Conservation (phyloP, 768 basidiomycete species). For the Pleurotus tuber-regium region DNA sequence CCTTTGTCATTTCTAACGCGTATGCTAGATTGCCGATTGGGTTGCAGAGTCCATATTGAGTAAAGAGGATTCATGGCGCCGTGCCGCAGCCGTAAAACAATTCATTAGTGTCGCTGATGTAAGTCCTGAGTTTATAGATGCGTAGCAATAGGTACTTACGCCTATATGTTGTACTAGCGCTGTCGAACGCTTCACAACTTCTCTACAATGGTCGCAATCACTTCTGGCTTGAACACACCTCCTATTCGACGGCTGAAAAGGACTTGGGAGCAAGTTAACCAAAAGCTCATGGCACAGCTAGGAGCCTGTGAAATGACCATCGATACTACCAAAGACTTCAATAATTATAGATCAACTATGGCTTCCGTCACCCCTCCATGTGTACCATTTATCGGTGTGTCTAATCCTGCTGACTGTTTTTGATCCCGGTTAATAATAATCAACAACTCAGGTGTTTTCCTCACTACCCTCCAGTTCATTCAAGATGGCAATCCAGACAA, state of each 20-base stretch:
- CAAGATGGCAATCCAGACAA: conserved; percentile 94
- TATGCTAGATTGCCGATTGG: conserved; percentile 83
- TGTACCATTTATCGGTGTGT: conserved; percentile 92
- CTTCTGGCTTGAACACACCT: conserved; percentile 91
- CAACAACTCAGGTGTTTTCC: conserved; percentile 75
- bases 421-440: conserved; percentile 10
- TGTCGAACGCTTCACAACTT: conserved; percentile 91
- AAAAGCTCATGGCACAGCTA: conserved; percentile 71
- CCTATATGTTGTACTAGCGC: conserved; percentile 52
- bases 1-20: neutral
- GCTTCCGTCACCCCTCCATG: conserved; percentile 87
- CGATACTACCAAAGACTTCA: conserved; percentile 92
- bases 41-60: conserved; percentile 82
- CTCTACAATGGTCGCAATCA: conserved; percentile 94
- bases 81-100: conserved; percentile 82
- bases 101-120: conserved; percentile 92
- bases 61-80: conserved; percentile 79
- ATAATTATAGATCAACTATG: conserved; percentile 83
- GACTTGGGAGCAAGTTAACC: conserved; percentile 87
- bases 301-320: conserved; percentile 85
- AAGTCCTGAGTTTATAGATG: conserved; percentile 26
- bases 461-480: conserved; percentile 96
- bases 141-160: conserved; percentile 4
- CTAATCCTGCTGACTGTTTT: too few relatives aligned
- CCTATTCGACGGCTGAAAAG: conserved; percentile 91